These are phyloP conservation scores for Yamadazyma pseudoaaseri DNA, from an alignment of 1,139 yeast genomes.

Conservation along the genomic window DNA sequence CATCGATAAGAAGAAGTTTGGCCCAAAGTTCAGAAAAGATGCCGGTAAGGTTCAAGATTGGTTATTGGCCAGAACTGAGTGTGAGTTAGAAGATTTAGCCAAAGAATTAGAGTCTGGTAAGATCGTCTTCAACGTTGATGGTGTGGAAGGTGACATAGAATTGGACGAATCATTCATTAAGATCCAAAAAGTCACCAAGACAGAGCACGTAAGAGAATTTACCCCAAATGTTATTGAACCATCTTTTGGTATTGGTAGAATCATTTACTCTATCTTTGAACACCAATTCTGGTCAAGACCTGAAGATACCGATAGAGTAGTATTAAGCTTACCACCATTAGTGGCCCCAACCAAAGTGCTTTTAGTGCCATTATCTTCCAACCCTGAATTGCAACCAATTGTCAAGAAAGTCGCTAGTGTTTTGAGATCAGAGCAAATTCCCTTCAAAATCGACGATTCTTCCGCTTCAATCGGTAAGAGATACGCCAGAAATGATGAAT, in stretches of 20 bases:
- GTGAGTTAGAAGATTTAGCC: slow-evolving; percentile 77
- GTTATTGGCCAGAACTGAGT: slow-evolving; percentile 75
- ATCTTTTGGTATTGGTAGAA: slow-evolving; percentile 98
- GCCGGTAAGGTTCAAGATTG: slow-evolving; percentile 89
- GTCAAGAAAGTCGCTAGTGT: slow-evolving; percentile 65
- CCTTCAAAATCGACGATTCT: slow-evolving; percentile 96
- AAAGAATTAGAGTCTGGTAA: slow-evolving; percentile 68
- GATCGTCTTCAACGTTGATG: slow-evolving; percentile 62
- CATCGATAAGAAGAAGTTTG: slow-evolving; percentile 91
- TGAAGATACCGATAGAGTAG: slow-evolving; percentile 87
- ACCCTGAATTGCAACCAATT: slow-evolving; percentile 77
- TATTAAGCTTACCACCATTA: slow-evolving; percentile 88
- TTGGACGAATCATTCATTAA: slow-evolving; percentile 68
- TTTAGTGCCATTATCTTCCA: slow-evolving; percentile 89
- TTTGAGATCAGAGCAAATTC: slow-evolving; percentile 79
- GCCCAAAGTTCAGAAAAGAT: slow-evolving; percentile 95
- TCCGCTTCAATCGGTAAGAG: slow-evolving; percentile 98
- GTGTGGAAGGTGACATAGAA: slow-evolving; percentile 62
- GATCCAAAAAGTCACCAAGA: slow-evolving; percentile 75
- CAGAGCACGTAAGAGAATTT: slow-evolving; percentile 91
- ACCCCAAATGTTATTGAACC: slow-evolving; percentile 99
- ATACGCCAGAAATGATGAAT: slow-evolving; percentile 97
- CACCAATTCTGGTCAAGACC: slow-evolving; percentile 96
- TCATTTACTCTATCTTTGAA: slow-evolving; percentile 88
- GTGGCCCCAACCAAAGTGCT: slow-evolving; percentile 98